Evolutionary conservation across 345 rosid species (phyloP).

Genomic region (Toxicodendron radicans): DNA sequence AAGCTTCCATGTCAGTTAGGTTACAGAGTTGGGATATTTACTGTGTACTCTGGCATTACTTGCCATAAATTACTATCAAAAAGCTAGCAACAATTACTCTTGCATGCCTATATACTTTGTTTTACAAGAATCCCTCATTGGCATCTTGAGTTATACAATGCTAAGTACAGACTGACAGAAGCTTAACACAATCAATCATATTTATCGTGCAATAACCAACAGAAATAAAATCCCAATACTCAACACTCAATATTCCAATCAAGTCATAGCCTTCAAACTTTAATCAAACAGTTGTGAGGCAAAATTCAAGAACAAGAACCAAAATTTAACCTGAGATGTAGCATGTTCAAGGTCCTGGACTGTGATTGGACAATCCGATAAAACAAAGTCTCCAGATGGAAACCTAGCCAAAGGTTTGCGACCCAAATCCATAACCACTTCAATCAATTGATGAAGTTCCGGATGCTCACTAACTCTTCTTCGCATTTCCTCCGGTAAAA

Average conservation of each 20-base stretch:
- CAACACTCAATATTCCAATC: neutral
- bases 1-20: too few species aligned
- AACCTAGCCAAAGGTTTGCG: conserved; percentile 83
- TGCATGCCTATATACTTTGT: neutral
- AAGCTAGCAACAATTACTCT: neutral
- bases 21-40: too few species aligned
- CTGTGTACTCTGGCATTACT: too few species aligned
- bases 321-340: conserved; percentile 58
- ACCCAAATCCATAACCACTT: conserved; percentile 90
- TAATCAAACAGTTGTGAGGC: conserved; percentile 14
- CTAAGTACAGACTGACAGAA: neutral
- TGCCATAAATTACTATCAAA: neutral
- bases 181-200: neutral
- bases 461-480: conserved; percentile 55
- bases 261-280: neutral
- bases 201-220: too few species aligned
- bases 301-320: neutral
- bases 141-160: neutral
- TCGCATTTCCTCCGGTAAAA: conserved; percentile 69
- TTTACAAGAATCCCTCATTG: neutral
- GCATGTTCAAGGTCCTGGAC: conserved; percentile 61
- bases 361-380: conserved; percentile 59
- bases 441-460: conserved; percentile 59
- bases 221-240: too few species aligned
- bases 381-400: conserved; percentile 77